A percentile compares a stretch with the other conserved stretches of the same genome.
Conservation (phyloP, 768 basidiomycete genomes). For the Tylopilus intermedius region DNA sequence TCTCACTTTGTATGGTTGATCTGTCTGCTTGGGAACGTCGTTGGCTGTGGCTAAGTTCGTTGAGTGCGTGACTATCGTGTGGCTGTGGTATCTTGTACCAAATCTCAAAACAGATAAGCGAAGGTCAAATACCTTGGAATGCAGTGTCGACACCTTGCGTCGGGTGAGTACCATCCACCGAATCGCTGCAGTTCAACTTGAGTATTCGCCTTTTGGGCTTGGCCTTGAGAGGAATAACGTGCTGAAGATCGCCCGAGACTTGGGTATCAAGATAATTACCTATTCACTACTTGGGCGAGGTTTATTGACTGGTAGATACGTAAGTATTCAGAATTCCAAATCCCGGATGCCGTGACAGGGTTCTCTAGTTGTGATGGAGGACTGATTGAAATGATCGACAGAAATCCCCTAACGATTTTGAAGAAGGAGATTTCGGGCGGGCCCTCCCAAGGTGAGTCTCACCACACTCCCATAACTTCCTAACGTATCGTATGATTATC, state of each 20-base stretch:
- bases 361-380: neutral
- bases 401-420: conserved; percentile 33
- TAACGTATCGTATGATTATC: neutral
- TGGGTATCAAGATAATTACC: conserved; percentile 47
- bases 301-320: conserved; percentile 43
- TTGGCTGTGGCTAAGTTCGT: too few species aligned
- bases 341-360: neutral
- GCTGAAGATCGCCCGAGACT: conserved; percentile 24
- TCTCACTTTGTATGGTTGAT: too few species aligned
- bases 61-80: too few species aligned
- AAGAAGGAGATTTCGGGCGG: conserved; percentile 22
- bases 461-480: conserved; percentile 8
- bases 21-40: too few species aligned
- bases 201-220: conserved; percentile 48
- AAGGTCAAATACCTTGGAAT: conserved; percentile 47
- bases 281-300: conserved; percentile 54
- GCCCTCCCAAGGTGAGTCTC: conserved; percentile 20
- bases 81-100: too few species aligned
- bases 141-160: conserved; percentile 41
- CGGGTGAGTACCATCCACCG: conserved; percentile 49
- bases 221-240: conserved; percentile 31
- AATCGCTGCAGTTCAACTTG: conserved; percentile 46
- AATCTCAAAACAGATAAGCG: conserved; percentile 22
- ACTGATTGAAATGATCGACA: conserved; percentile 1
- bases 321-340: conserved; percentile 14